phyloP scores from a whole-genome alignment of 2,329 filamentous ascomycete species.

The Seiridium unicorne region DNA sequence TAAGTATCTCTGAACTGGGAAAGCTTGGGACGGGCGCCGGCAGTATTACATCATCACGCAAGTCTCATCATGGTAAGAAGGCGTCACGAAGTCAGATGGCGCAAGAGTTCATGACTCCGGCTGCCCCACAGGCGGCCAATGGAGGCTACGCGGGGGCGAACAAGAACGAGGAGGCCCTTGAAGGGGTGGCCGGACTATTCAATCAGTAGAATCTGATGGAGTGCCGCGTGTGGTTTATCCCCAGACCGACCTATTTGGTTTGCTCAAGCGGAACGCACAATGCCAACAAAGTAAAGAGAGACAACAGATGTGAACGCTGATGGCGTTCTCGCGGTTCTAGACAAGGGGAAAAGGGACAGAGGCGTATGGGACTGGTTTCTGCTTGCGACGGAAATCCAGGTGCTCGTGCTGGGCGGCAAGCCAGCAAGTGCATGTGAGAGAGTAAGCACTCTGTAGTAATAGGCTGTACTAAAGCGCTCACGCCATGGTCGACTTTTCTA shows the following conservation, averaged over 20 bases:
- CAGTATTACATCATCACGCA: conserved; percentile 28
- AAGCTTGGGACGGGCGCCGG: conserved; percentile 63
- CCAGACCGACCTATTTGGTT: too few species aligned
- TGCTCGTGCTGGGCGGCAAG: background rate
- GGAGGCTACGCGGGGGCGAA: conserved; percentile 13
- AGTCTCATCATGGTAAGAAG: conserved; percentile 25
- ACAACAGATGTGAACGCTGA: too few species aligned
- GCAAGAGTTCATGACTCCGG: conserved; percentile 61
- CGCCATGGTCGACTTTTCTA: background rate
- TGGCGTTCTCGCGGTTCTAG: too few species aligned
- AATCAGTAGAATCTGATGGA: conserved; percentile 18
- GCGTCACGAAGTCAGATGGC: conserved; percentile 59
- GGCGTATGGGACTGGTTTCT: too few species aligned
- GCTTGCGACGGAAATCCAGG: background rate
- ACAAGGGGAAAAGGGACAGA: too few species aligned
- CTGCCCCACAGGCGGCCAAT: conserved; percentile 25
- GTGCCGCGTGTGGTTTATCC: too few species aligned
- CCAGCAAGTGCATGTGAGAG: background rate
- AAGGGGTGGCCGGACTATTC: conserved; percentile 55
- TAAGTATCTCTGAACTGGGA: conserved; percentile 91
- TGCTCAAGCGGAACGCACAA: too few species aligned
- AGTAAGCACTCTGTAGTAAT: background rate
- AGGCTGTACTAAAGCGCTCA: background rate
- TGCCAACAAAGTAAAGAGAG: too few species aligned
- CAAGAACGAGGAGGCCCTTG: conserved; percentile 48